phyloP scores from a whole-genome alignment of 2,329 filamentous ascomycete species.

The Aspergillus viridinutans region DNA sequence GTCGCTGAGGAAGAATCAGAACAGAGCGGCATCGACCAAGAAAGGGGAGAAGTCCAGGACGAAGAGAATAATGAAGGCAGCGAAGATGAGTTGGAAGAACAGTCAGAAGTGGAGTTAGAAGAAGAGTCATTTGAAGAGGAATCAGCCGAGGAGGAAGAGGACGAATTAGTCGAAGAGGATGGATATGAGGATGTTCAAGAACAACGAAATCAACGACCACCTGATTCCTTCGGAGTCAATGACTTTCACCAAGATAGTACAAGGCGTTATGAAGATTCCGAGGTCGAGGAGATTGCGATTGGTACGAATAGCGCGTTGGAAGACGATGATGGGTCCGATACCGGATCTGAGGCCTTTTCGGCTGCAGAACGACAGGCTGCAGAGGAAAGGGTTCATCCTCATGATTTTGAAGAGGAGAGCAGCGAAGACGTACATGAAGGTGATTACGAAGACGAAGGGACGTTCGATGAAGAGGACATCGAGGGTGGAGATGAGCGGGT shows the following conservation, averaged over 20 bases:
- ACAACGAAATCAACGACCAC: background rate
- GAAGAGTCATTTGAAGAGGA: conserved; percentile 5
- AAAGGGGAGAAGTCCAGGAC: background rate
- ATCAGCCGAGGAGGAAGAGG: conserved; percentile 26
- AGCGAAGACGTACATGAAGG: conserved; percentile 11
- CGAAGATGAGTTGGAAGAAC: conserved; percentile 2
- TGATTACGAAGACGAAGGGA: background rate
- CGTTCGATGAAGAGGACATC: background rate
- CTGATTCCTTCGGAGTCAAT: background rate
- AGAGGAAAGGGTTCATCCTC: background rate
- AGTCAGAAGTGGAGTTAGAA: background rate
- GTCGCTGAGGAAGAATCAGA: background rate
- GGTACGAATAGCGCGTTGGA: conserved; percentile 30
- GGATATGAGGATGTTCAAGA: background rate
- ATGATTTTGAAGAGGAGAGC: conserved; percentile 2
- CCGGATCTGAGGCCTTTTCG: conserved; percentile 1
- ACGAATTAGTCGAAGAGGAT: conserved; percentile 19
- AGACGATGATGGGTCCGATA: conserved; percentile 18
- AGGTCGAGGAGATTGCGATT: conserved; percentile 11
- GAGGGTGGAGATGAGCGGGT: background rate
- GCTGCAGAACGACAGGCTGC: background rate
- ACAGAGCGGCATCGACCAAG: background rate
- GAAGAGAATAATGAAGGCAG: background rate
- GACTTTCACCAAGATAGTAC: background rate
- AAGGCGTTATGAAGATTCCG: background rate